phyloP scores from a whole-genome alignment of 495 filamentous ascomycete species.

The Aspergillus homomorphus region DNA sequence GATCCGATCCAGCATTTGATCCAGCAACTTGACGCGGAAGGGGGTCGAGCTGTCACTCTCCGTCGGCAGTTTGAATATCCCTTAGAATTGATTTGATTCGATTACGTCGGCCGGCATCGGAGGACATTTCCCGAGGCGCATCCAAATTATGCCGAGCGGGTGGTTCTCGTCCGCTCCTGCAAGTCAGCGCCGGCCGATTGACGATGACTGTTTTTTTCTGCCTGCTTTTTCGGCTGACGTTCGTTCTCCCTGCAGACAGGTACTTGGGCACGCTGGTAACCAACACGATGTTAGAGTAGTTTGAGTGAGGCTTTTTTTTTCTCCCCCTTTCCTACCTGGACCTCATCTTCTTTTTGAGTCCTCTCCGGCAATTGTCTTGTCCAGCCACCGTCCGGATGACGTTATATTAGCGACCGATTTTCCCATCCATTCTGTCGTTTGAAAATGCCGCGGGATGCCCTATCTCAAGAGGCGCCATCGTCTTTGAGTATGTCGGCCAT shows the following conservation, averaged over 20 bases:
- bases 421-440: not conserved
- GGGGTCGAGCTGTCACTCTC: too few species aligned
- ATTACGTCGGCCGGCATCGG: constrained; percentile 34
- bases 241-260: not conserved
- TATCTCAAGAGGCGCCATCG: constrained; percentile 25
- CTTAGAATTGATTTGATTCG: not conserved
- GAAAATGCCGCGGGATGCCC: constrained; percentile 35
- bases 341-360: constrained; percentile 6
- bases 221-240: not conserved
- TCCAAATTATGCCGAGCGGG: constrained; percentile 16
- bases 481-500: constrained; percentile 29
- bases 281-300: not conserved
- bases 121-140: constrained; percentile 14
- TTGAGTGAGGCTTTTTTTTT: constrained; percentile 8
- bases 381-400: not conserved
- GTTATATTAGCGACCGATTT: not conserved
- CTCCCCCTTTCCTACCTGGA: constrained; percentile 11
- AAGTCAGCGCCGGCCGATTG: not conserved
- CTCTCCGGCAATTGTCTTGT: not conserved
- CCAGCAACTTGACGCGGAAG: too few species aligned
- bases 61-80: not conserved
- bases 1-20: not conserved
- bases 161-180: constrained; percentile 33
- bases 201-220: not conserved
- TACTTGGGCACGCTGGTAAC: not conserved